These are phyloP conservation scores for Pestalotiopsis sp. DNA, from an alignment of 2,329 filamentous ascomycete genomes.

Conservation along the genomic window DNA sequence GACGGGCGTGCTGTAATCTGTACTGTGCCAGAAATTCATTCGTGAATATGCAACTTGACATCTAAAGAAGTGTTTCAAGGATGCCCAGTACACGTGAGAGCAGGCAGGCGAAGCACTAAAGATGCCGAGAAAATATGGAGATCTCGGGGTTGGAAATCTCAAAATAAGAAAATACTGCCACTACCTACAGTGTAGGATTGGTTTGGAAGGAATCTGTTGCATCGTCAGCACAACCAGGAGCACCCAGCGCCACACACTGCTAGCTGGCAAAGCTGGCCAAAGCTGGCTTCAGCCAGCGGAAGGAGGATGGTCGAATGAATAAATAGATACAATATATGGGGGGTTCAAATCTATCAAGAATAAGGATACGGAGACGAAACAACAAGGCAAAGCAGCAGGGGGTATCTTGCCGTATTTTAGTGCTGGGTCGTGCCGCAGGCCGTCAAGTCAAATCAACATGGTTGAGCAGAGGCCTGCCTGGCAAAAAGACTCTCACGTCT, in stretches of 20 bases:
- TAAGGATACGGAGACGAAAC: neutral
- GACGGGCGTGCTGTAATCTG: neutral
- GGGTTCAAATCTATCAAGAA: neutral
- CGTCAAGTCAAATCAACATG: neutral
- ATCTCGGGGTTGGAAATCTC: neutral
- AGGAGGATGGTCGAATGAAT: no score
- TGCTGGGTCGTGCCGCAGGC: neutral
- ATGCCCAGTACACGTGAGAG: slow-evolving; percentile 1
- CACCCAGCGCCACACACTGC: neutral
- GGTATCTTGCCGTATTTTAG: neutral
- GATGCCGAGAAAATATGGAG: slow-evolving; percentile 1
- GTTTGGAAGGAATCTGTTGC: neutral
- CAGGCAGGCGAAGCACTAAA: neutral
- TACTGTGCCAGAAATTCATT: neutral
- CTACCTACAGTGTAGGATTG: neutral
- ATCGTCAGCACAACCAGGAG: neutral
- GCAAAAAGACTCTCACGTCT: neutral
- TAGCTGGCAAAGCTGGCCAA: neutral
- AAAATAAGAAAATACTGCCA: neutral
- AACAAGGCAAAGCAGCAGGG: neutral
- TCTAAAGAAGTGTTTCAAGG: slow-evolving; percentile 3
- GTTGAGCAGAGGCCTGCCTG: neutral
- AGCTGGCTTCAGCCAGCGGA: no score
- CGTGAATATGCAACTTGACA: neutral
- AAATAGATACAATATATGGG: neutral